These are phyloP conservation scores for Pyricularia sp. DNA, from an alignment of 2,329 filamentous ascomycete species.

Conservation along the genomic window DNA sequence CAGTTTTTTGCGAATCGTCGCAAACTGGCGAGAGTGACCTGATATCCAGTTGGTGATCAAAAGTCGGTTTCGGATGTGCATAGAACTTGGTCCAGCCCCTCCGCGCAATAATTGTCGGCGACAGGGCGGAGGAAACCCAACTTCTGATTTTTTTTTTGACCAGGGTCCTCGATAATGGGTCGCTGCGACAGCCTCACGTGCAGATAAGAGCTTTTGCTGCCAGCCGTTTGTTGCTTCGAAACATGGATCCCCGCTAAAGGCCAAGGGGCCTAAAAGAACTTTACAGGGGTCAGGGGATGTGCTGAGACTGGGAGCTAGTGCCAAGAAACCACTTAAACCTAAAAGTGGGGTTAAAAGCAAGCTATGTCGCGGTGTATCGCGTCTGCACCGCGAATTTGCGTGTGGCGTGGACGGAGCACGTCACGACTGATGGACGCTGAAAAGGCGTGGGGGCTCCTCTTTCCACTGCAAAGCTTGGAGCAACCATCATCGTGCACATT, in stretches of 20 bases:
- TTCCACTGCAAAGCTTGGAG: not conserved
- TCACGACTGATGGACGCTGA: not conserved
- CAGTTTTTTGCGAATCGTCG: not conserved
- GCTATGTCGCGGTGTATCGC: not conserved
- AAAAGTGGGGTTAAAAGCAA: not conserved
- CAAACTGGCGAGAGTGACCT: not conserved
- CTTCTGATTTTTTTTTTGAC: conserved; percentile 3
- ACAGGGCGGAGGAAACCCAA: not conserved
- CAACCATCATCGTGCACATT: not conserved
- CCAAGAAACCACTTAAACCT: not conserved
- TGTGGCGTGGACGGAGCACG: not conserved
- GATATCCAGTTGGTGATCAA: not conserved
- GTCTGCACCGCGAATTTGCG: conserved; percentile 2
- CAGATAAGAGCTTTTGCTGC: not conserved
- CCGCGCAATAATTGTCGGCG: not conserved
- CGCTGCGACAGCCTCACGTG: not conserved
- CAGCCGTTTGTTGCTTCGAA: not conserved
- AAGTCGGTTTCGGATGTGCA: not conserved
- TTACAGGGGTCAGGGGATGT: not conserved
- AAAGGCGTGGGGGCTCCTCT: not conserved
- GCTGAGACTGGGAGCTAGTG: not conserved
- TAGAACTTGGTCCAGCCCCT: not conserved
- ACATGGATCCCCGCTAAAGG: not conserved
- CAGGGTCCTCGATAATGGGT: not conserved
- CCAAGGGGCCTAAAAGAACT: not conserved